Percentiles rank a stretch among this genome's conserved stretches.
Conservation (phyloP, 176 grass and related monocot species). For the Oryza punctata region DNA sequence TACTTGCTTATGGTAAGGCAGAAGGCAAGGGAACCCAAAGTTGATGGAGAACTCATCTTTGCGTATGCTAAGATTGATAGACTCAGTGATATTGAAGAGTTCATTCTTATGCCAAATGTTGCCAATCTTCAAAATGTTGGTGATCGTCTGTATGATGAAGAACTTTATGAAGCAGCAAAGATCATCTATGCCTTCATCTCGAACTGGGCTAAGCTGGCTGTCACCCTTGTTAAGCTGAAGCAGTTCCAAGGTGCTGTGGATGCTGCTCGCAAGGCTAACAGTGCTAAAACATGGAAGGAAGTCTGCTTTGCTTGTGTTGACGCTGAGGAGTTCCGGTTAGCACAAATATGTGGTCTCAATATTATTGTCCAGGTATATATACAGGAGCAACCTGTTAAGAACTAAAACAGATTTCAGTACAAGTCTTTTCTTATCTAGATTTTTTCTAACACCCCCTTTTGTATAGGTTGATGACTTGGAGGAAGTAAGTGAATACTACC, state of each 20-base stretch:
- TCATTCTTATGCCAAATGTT: slow-evolving; percentile 99
- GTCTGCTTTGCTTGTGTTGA: slow-evolving; percentile 99
- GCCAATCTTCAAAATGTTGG: slow-evolving; percentile 95
- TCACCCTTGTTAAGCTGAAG: slow-evolving; percentile 85
- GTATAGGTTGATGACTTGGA: slow-evolving; percentile 92
- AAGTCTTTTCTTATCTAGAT: slow-evolving; percentile 2
- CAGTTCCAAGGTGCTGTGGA: slow-evolving; percentile 98
- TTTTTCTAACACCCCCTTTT: slow-evolving; percentile 36
- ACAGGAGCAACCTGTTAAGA: background rate
- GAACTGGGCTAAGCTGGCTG: slow-evolving; percentile 95
- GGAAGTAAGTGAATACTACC: slow-evolving; percentile 94
- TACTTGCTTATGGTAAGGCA: slow-evolving; percentile 91
- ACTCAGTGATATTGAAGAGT: slow-evolving; percentile 89
- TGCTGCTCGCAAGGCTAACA: slow-evolving; percentile 96
- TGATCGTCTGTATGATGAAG: slow-evolving; percentile 85
- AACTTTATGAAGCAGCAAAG: slow-evolving; percentile 97
- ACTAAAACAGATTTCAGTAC: background rate
- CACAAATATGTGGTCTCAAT: slow-evolving; percentile 95
- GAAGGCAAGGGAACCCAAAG: slow-evolving; percentile 78
- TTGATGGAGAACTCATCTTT: slow-evolving; percentile 90
- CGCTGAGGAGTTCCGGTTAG: slow-evolving; percentile 91
- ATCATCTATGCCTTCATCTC: slow-evolving; percentile 98
- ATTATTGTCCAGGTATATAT: slow-evolving; percentile 83
- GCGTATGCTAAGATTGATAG: slow-evolving; percentile 93
- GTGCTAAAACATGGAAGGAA: slow-evolving; percentile 94